A percentile compares a stretch with the other conserved stretches of the same genome.
These are phyloP conservation scores for Cercospora sesami DNA, from an alignment of 2,329 filamentous ascomycete species.

Conservation along the genomic window DNA sequence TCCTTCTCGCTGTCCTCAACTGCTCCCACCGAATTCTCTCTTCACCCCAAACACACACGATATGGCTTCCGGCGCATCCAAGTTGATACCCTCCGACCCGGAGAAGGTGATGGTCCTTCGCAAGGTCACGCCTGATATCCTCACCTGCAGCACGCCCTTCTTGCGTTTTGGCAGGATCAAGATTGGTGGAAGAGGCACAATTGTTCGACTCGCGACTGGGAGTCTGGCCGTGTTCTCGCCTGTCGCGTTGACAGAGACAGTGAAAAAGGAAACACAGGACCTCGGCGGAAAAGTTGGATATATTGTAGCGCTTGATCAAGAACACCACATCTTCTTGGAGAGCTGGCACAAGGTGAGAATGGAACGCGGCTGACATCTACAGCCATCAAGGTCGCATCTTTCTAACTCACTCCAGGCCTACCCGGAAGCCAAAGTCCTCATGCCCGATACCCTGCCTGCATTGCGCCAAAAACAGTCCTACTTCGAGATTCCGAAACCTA, in stretches of 20 bases:
- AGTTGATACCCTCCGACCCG: slow-evolving; percentile 61
- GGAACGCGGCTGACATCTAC: not conserved
- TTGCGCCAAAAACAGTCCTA: slow-evolving; percentile 62
- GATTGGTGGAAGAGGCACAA: slow-evolving; percentile 81
- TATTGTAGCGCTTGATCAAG: slow-evolving; percentile 81
- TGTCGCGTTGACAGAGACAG: slow-evolving; percentile 75
- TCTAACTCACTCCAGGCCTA: slow-evolving; percentile 53
- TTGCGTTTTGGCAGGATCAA: slow-evolving; percentile 74
- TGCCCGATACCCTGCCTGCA: slow-evolving; percentile 77
- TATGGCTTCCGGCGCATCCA: slow-evolving; percentile 37
- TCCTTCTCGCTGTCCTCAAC: not conserved
- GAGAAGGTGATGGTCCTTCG: slow-evolving; percentile 87
- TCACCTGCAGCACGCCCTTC: slow-evolving; percentile 82
- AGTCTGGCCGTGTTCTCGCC: slow-evolving; percentile 88
- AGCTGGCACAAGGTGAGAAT: slow-evolving; percentile 65
- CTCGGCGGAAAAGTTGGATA: slow-evolving; percentile 68
- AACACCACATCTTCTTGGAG: slow-evolving; percentile 93
- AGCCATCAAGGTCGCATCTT: slow-evolving; percentile 20
- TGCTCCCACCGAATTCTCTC: not conserved
- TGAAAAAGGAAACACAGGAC: slow-evolving; percentile 62
- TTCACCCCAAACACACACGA: not conserved
- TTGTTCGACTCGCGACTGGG: slow-evolving; percentile 77
- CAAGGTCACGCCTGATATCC: slow-evolving; percentile 74
- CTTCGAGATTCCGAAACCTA: slow-evolving; percentile 29
- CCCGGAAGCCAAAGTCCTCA: slow-evolving; percentile 76